Base-by-base conservation (phyloP, 768 basidiomycete genomes). In the Amylocystis lapponica region DNA sequence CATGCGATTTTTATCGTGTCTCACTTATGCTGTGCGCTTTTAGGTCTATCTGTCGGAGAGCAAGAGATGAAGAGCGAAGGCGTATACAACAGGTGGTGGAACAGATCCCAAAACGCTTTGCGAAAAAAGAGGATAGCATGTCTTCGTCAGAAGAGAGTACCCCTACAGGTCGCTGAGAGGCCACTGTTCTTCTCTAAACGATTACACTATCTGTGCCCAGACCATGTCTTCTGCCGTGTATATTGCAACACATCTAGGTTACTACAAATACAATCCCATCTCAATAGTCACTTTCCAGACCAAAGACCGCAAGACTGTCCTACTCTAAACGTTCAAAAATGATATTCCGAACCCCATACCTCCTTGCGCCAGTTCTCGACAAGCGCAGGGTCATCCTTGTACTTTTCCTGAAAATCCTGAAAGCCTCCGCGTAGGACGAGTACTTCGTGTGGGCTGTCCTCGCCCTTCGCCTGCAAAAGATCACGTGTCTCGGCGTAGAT, bases 341-440 rank as follows among this genome's bases (percentile, higher is more conserved):
- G 30, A 9, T 17, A 30, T 11, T 73, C 64, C 5, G 62, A 58
- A 32, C 67, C 73, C 83, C 83, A 86, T 21, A 81, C 67, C 9
- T 77, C 70, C 50, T 75, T 71, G 47, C 78, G 77, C 84, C 83
- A 90, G 44, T 86, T 83, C 62, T 87, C 87, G 8, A 90, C 78
- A 14, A 90, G 71, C 22, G 67, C 61, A 7, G 79, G 72, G 57
- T 90, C 84, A 45, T 83, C 66, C 80, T 83, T 85, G 71, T 72
- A 89, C 52, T 74, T 75, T 13, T 63, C 63, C 55, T 87, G 86
- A 57, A 91, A 91, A 33, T 68, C 69, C 9, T 70, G 63, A 62
- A 91, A 92, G 4, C 89, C 89, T 42, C 80, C 84, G 3, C 69
- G 71, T 32, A 92, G 72, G 39, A 92, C 70, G 40, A 70, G 67